Evolutionary conservation across 2,329 filamentous ascomycete genomes (phyloP).

Genomic region (Dactylella cylindrospora): DNA sequence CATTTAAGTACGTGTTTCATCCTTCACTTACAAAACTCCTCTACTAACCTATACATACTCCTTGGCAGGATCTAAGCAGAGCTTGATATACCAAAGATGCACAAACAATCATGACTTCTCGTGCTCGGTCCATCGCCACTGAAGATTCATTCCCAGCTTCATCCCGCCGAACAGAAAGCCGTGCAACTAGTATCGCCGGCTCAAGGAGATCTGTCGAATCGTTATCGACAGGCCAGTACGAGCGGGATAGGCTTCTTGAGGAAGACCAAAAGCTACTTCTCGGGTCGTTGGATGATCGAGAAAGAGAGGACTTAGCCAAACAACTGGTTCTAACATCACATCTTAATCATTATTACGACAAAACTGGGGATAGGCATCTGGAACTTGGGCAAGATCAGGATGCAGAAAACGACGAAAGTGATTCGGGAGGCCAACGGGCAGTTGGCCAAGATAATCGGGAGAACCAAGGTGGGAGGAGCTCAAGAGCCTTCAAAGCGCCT

Average conservation of each 20-base stretch:
- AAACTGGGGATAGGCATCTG: not conserved
- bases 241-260: conserved; percentile 8
- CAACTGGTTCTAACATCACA: conserved; percentile 29
- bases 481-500: not conserved
- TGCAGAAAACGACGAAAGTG: not conserved
- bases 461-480: not conserved
- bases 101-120: no score
- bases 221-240: no score
- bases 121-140: no score
- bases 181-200: no score
- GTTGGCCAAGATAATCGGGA: not conserved
- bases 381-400: not conserved
- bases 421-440: not conserved
- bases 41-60: no score
- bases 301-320: conserved; percentile 26
- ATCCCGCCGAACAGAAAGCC: no score
- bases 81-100: no score
- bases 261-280: conserved; percentile 28
- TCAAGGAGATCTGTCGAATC: no score
- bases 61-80: no score
- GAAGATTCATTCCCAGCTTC: no score
- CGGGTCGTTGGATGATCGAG: conserved; percentile 23
- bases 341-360: conserved; percentile 13
- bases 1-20: no score
- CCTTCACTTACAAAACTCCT: no score